phyloP scores from a whole-genome alignment of 2,329 filamentous ascomycete genomes.

The Neopestalotiopsis sp. region DNA sequence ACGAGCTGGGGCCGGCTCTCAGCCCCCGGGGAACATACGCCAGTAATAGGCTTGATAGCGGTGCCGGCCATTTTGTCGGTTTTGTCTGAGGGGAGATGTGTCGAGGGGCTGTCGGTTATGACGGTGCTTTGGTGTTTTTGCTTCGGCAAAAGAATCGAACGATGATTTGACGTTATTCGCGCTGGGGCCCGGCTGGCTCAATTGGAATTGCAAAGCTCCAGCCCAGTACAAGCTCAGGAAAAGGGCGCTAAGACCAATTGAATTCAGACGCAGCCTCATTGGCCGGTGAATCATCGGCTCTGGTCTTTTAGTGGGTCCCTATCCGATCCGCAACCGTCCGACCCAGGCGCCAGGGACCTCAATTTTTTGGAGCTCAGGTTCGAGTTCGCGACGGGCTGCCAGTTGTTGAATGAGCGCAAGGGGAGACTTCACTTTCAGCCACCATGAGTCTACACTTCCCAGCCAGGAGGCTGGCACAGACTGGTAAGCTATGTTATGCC shows the following conservation, averaged over 20 bases:
- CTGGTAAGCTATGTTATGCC: constrained; percentile 53
- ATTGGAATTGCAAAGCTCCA: constrained; percentile 13
- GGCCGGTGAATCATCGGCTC: constrained; percentile 7
- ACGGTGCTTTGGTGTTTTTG: neutral
- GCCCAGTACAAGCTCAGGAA: neutral
- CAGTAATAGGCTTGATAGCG: constrained; percentile 61
- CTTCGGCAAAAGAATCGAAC: constrained; percentile 16
- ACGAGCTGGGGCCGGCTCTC: constrained; percentile 11
- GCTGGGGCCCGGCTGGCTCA: constrained; percentile 14
- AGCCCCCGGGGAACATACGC: constrained; percentile 52
- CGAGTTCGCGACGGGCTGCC: constrained; percentile 14
- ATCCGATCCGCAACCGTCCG: neutral
- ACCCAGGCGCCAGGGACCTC: constrained; percentile 1
- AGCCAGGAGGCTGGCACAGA: constrained; percentile 62
- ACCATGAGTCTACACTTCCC: constrained; percentile 71
- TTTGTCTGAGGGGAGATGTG: constrained; percentile 20
- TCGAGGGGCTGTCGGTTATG: constrained; percentile 16
- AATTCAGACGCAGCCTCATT: constrained; percentile 10
- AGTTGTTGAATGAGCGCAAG: neutral
- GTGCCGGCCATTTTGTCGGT: constrained; percentile 33
- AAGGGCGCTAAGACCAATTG: constrained; percentile 14
- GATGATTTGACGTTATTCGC: constrained; percentile 22
- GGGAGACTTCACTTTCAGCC: constrained; percentile 23
- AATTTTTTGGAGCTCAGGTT: constrained; percentile 19
- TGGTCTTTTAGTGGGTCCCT: neutral